Evolutionary conservation across 2,329 filamentous ascomycete species (phyloP), one percentile per base, ranked within the genome.

Genomic region (Proliferodiscus dingleyae): DNA sequence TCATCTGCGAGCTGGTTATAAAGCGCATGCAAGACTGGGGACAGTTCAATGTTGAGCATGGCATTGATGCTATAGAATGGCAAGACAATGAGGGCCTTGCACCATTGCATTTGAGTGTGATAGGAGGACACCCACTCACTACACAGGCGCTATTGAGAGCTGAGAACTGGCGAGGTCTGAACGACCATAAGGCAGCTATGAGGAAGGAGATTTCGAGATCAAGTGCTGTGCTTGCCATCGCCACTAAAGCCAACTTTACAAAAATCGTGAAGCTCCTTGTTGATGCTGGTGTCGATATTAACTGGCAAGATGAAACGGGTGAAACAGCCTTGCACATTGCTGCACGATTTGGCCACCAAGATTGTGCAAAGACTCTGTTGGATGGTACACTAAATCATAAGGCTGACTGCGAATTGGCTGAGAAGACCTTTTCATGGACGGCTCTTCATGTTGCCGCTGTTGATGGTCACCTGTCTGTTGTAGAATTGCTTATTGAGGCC

Each of bases 261-360:
- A 74, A 78, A 42, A 96, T 97, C 50, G 89, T 97, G 26, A 78
- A 85, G 59, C 80, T 96, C 61, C 73, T 98, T 9, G 89, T 97
- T 2, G 81, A 94, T 54, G 89, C 90, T 2, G 89, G 88, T 2
- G 86, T 96, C 4, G 85, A 97, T 60, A 83, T 97, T 60, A 96
- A 98, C 62, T 94, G 90, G 72, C 88, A 88, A 60, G 89, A 97
- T 62, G 82, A 87, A 52, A 83, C 85, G 43, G 90, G 90, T 13
- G 93, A 98, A 67, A 94, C 90, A 8, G 89, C 91, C 2, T 70
- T 98, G 30, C 93, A 97, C 64, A 77, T 96, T 57, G 93, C 93
- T 39, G 90, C 93, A 45, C 83, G 90, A 36, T 93, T 91, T 59
- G 89, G 89, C 13, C 87, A 95, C 61, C 76, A 79, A 13, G 78